Base-by-base conservation (phyloP, 768 basidiomycete species). In the Leccinum obscurum region DNA sequence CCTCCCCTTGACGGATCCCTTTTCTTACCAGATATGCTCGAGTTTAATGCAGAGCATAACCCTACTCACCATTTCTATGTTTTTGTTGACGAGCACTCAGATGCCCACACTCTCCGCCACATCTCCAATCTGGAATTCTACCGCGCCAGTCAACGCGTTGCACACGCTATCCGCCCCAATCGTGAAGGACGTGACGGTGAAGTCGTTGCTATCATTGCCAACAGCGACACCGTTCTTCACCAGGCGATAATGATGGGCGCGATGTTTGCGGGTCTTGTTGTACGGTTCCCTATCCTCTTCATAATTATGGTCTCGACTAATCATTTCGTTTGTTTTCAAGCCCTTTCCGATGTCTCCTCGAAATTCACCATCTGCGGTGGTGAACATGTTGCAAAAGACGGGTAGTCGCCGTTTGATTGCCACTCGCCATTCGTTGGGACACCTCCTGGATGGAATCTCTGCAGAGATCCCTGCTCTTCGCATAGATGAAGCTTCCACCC, bases 91-190 rank as follows among this genome's bases (percentile, higher is more conserved):
- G 64, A 60, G 32, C 57, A 58, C 1, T 58, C 39, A 41, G 17
- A 41, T 41, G 8, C 30, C 24, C 51, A 68, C 5, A 46, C 13
- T 2, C 60, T 72, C 13, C 68, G 69, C 7, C 57, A 63, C 30
- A 73, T 83, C 30, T 72, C 77, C 6, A 75, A 76, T 54, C 57
- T 79, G 8, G 80, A 83, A 55, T 83, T 81, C 62, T 75, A 72
- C 17, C 76, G 77, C 10, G 82, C 81, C 9, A 75, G 73, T 46
- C 77, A 82, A 58, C 76, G 80, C 15, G 68, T 77, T 24, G 80
- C 80, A 0, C 77, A 78, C 61, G 60, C 65, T 26, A 49, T 82
- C 13, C 71, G 77, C 15, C 80, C 79, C 1, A 61, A 63, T 17
- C 71, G 76, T 3, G 53, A 35, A 69, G 76, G 59, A 1, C 60